Conservation (phyloP, 768 basidiomycete species). For the Boletus patriciae region DNA sequence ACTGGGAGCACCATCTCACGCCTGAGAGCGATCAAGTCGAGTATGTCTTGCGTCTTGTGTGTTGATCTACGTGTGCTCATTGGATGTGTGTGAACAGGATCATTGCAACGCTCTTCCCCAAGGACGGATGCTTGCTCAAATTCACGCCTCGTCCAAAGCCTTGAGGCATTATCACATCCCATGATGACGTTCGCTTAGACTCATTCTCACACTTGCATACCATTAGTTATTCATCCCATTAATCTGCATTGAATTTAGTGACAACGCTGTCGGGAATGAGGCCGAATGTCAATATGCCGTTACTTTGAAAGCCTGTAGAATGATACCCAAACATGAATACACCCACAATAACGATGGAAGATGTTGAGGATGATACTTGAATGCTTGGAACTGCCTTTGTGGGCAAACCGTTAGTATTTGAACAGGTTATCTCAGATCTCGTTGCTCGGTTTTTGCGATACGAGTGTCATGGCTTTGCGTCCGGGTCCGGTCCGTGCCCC, state of each 20-base stretch:
- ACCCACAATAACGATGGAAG: neutral
- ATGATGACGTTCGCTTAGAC: neutral
- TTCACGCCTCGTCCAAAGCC: slow-evolving; percentile 58
- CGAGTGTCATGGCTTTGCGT: no score
- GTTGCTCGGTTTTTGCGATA: no score
- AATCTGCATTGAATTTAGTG: slow-evolving; percentile 9
- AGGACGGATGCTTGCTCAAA: slow-evolving; percentile 84
- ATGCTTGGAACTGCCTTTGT: neutral
- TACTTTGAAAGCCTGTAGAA: neutral
- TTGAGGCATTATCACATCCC: neutral
- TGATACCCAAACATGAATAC: neutral
- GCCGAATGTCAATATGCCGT: no score
- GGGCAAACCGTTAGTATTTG: neutral
- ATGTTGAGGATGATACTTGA: neutral
- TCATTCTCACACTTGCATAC: neutral
- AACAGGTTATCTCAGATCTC: neutral
- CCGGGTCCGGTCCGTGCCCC: no score
- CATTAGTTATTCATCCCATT: slow-evolving; percentile 16
- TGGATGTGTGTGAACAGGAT: slow-evolving; percentile 50
- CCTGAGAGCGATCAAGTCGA: slow-evolving; percentile 75
- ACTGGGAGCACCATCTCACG: slow-evolving; percentile 89
- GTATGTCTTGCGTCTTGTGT: slow-evolving; percentile 45
- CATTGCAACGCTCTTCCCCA: slow-evolving; percentile 96
- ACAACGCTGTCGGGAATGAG: neutral
- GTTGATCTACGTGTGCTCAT: neutral